Conservation (phyloP, 768 basidiomycete species). For the Leccinum subtestaceum region DNA sequence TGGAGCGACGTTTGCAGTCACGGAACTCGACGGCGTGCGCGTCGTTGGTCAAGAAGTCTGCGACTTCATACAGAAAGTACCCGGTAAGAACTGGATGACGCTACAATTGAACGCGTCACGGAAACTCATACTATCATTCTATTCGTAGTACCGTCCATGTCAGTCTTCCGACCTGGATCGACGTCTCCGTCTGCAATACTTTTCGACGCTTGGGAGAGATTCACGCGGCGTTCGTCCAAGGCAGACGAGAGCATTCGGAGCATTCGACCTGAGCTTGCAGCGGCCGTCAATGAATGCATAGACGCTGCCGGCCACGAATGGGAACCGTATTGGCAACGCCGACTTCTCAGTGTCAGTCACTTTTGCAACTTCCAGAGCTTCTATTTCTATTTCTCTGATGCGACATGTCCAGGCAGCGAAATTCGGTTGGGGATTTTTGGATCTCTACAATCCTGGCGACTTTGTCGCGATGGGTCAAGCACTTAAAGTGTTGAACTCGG, state of each 20-base stretch:
- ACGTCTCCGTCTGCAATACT: conserved; percentile 88
- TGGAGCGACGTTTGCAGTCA: conserved; percentile 72
- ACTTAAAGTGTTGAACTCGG: conserved; percentile 91
- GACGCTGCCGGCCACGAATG: conserved; percentile 92
- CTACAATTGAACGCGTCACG: background rate
- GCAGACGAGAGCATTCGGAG: conserved; percentile 90
- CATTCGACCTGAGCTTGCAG: conserved; percentile 81
- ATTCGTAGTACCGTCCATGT: conserved; percentile 64
- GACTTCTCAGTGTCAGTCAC: conserved; percentile 68
- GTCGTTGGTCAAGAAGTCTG: conserved; percentile 74
- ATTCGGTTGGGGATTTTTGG: conserved; percentile 91
- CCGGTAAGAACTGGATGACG: conserved; percentile 49
- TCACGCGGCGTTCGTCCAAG: conserved; percentile 79
- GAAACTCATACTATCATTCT: background rate
- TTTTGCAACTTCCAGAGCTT: background rate
- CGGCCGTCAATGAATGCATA: conserved; percentile 88
- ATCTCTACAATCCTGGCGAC: conserved; percentile 88
- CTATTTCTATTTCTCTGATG: background rate
- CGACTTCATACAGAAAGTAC: conserved; percentile 93
- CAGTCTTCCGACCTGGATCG: conserved; percentile 91
- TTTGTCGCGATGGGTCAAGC: conserved; percentile 91
- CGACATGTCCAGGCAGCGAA: conserved; percentile 73
- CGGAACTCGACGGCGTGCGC: conserved; percentile 89
- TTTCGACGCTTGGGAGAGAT: conserved; percentile 90
- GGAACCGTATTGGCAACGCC: conserved; percentile 87